Percentiles rank a stretch among this genome's conserved stretches.
These are phyloP conservation scores for Phylloporus sp. DNA, from an alignment of 768 basidiomycete genomes.

Conservation along the genomic window DNA sequence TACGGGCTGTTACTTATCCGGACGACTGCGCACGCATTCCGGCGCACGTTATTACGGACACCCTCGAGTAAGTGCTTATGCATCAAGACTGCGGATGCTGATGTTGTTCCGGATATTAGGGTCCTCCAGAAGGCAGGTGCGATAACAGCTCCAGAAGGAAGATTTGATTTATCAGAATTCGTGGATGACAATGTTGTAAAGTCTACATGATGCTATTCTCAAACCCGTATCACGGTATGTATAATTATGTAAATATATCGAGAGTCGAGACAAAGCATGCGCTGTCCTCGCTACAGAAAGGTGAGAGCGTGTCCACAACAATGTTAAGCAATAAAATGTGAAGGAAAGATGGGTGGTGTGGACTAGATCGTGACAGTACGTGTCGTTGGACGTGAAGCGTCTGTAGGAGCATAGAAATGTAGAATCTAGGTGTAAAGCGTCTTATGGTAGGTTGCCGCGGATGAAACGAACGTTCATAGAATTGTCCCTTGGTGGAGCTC, in stretches of 20 bases:
- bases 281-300: constrained; percentile 1
- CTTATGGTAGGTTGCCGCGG: constrained; percentile 20
- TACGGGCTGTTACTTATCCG: constrained; percentile 74
- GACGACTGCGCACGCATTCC: constrained; percentile 60
- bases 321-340: constrained; percentile 15
- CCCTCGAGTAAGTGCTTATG: constrained; percentile 57
- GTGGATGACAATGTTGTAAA: constrained; percentile 51
- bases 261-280: background rate
- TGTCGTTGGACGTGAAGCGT: constrained; percentile 12
- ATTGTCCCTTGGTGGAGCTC: constrained; percentile 19
- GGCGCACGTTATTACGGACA: constrained; percentile 59
- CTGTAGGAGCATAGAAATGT: constrained; percentile 9
- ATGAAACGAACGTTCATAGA: constrained; percentile 16
- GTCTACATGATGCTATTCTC: constrained; percentile 33
- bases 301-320: constrained; percentile 9
- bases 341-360: constrained; percentile 1
- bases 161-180: constrained; percentile 53
- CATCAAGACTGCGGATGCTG: background rate
- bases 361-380: constrained; percentile 10
- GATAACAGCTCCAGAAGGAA: constrained; percentile 47
- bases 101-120: constrained; percentile 33
- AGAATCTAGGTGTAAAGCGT: constrained; percentile 18
- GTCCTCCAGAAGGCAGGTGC: constrained; percentile 75
- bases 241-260: no score
- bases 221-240: no score